These are phyloP conservation scores for Colletotrichum cordylinicola DNA, from an alignment of 2,329 filamentous ascomycete species.

Conservation along the genomic window DNA sequence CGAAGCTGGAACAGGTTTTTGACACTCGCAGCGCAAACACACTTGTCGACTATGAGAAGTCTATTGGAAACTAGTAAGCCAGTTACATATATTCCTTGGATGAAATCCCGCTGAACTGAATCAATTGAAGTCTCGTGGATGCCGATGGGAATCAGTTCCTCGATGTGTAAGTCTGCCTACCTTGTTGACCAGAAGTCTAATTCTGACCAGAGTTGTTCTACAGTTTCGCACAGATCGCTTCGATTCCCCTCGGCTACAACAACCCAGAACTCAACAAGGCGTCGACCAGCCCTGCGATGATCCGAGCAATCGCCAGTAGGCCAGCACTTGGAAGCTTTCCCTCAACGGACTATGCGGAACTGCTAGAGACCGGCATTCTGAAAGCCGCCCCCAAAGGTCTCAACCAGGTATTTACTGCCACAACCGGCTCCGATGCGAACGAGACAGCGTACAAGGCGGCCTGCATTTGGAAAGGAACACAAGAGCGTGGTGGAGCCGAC, in stretches of 20 bases:
- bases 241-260: constrained; percentile 92
- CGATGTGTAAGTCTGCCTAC: constrained; percentile 61
- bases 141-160: constrained; percentile 74
- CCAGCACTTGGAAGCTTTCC: constrained; percentile 93
- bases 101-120: too few species aligned
- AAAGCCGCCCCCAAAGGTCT: constrained; percentile 83
- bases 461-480: constrained; percentile 89
- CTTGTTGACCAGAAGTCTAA: rapidly evolving
- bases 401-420: constrained; percentile 88
- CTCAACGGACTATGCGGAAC: constrained; percentile 79
- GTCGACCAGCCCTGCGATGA: constrained; percentile 79
- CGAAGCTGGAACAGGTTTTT: constrained; percentile 79
- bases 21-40: constrained; percentile 88
- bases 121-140: constrained; percentile 57
- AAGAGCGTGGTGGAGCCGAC: constrained; percentile 82
- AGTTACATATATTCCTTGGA: too few species aligned
- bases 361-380: constrained; percentile 82
- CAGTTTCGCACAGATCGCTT: constrained; percentile 92
- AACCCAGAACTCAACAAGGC: constrained; percentile 77
- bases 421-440: constrained; percentile 90
- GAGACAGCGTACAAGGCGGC: constrained; percentile 95
- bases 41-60: constrained; percentile 77
- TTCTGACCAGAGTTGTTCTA: not conserved
- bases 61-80: constrained; percentile 73
- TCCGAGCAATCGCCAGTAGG: constrained; percentile 82